Conservation (phyloP, 306 rosid species). For the Gastrolobium bilobum region DNA sequence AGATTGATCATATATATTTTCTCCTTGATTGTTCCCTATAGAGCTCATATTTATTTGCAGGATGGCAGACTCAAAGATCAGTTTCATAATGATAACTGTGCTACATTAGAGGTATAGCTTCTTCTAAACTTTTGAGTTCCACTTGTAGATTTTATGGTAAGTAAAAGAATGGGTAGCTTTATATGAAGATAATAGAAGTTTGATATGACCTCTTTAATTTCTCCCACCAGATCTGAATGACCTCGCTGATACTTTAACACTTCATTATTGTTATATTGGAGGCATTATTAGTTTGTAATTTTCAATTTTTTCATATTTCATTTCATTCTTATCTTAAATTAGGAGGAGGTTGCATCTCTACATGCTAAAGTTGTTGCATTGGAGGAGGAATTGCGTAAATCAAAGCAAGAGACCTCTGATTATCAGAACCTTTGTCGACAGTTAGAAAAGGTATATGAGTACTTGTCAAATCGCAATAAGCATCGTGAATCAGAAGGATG, state of each 20-base stretch:
- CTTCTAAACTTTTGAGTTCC: slow-evolving; percentile 16
- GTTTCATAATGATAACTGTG: slow-evolving; percentile 55
- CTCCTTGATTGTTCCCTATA: slow-evolving; percentile 29
- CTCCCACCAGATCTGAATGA: neutral
- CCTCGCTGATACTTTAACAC: slow-evolving; percentile 12
- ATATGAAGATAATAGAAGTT: slow-evolving; percentile 34
- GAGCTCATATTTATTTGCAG: slow-evolving; percentile 57
- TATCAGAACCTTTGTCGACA: slow-evolving; percentile 66
- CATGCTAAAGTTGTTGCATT: slow-evolving; percentile 71
- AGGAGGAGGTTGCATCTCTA: slow-evolving; percentile 84
- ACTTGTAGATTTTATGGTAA: slow-evolving; percentile 30
- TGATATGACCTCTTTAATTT: slow-evolving; percentile 24
- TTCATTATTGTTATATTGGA: slow-evolving; percentile 35
- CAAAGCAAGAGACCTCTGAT: slow-evolving; percentile 74
- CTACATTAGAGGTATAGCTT: slow-evolving; percentile 70
- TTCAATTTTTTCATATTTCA: slow-evolving; percentile 1
- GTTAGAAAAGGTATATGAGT: slow-evolving; percentile 75
- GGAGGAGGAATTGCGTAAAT: slow-evolving; percentile 89
- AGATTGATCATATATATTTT: slow-evolving; percentile 9
- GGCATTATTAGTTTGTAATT: slow-evolving; percentile 21
- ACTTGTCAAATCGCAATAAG: neutral
- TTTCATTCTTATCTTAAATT: slow-evolving; percentile 51
- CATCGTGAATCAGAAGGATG: neutral
- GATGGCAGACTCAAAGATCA: slow-evolving; percentile 75
- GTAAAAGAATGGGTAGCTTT: slow-evolving; percentile 34